Conservation (phyloP, 1,139 yeast genomes). For the Scheffersomyces stambukii region DNA sequence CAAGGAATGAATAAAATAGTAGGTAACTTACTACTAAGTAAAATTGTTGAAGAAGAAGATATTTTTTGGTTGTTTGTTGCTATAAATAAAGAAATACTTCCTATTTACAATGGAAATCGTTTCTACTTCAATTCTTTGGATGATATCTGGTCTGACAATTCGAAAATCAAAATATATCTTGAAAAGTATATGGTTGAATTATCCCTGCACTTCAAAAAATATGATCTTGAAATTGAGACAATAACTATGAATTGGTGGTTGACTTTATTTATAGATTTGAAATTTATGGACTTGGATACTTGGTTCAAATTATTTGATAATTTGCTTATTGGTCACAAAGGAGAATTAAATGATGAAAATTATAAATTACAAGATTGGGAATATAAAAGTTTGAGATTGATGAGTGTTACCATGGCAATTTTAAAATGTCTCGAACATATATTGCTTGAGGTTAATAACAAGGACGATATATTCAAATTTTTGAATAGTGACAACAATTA, state of each 20-base stretch:
- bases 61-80: conserved; percentile 56
- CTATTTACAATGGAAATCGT: conserved; percentile 30
- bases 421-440: conserved; percentile 7
- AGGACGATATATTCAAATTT: conserved; percentile 7
- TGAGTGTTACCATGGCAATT: conserved; percentile 9
- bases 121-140: conserved; percentile 29
- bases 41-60: conserved; percentile 44
- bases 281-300: conserved; percentile 48
- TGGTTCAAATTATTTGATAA: conserved; percentile 53
- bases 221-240: conserved; percentile 46
- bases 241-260: conserved; percentile 60
- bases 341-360: conserved; percentile 1
- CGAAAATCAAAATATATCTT: conserved; percentile 20
- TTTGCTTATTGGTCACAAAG: conserved; percentile 20
- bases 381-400: conserved; percentile 5
- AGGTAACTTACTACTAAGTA: conserved; percentile 42
- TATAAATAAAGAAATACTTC: conserved; percentile 49
- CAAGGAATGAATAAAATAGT: conserved; percentile 64
- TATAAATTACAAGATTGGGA: too few relatives aligned
- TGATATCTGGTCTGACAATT: conserved; percentile 37
- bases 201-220: conserved; percentile 27
- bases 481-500: conserved; percentile 6
- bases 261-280: conserved; percentile 45
- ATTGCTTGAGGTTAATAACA: conserved; percentile 3
- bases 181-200: conserved; percentile 33